Evolutionary conservation across 2,329 filamentous ascomycete species (phyloP).

Genomic region (Ophiosphaerella herpotricha): DNA sequence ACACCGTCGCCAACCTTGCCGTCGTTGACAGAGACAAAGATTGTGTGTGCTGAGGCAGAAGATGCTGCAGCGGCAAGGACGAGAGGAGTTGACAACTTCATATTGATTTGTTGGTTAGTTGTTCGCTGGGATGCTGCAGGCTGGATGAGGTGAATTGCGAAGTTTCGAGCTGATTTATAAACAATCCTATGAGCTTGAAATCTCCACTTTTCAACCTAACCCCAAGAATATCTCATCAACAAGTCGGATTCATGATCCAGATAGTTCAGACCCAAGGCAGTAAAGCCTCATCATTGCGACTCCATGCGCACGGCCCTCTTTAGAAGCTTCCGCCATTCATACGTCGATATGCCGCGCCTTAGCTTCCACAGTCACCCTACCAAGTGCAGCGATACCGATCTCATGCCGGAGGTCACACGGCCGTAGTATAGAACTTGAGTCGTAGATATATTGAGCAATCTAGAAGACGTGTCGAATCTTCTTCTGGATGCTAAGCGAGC

Average conservation of each 20-base stretch:
- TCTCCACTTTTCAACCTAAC: conserved; percentile 1
- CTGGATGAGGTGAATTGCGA: conserved; percentile 1
- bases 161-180: conserved; percentile 10
- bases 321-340: conserved; percentile 24
- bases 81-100: conserved; percentile 36
- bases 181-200: not conserved
- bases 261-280: not conserved
- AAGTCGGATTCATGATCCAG: conserved; percentile 11
- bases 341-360: not conserved
- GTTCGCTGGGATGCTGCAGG: too few species aligned
- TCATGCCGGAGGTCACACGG: conserved; percentile 13
- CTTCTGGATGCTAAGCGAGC: conserved; percentile 24
- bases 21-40: conserved; percentile 56
- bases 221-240: not conserved
- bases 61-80: conserved; percentile 34
- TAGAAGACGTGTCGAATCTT: conserved; percentile 24
- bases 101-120: conserved; percentile 3
- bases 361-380: conserved; percentile 4
- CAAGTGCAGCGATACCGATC: conserved; percentile 10
- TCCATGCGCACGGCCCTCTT: conserved; percentile 14
- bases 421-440: conserved; percentile 13
- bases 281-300: not conserved
- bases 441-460: conserved; percentile 35
- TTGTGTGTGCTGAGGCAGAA: conserved; percentile 54
- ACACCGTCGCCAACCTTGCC: conserved; percentile 56